phyloP scores from a whole-genome alignment of 345 rosid genomes.

The Rhizophora mangle region DNA sequence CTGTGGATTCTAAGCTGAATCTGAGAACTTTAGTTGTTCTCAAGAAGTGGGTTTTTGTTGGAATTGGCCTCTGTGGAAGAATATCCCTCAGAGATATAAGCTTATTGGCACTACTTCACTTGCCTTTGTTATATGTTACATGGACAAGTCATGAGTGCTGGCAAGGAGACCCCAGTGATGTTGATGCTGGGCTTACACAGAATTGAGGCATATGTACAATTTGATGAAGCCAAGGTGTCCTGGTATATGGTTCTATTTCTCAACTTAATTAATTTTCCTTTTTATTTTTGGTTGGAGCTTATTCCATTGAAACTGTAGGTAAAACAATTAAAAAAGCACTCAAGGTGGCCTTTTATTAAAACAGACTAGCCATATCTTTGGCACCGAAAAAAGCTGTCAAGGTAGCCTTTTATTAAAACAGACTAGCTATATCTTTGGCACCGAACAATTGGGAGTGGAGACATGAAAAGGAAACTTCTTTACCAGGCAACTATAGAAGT shows the following conservation, averaged over 20 bases:
- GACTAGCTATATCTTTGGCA: constrained; percentile 76
- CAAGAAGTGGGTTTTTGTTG: constrained; percentile 45
- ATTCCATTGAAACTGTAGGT: constrained; percentile 41
- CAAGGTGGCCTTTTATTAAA: constrained; percentile 76
- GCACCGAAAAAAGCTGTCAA: constrained; percentile 47
- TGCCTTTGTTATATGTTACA: constrained; percentile 86
- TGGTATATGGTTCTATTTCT: background rate
- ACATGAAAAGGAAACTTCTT: constrained; percentile 89
- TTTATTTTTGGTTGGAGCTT: background rate
- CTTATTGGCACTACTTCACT: constrained; percentile 83
- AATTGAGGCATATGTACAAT: constrained; percentile 57
- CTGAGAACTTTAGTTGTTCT: constrained; percentile 6
- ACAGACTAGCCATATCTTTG: constrained; percentile 71
- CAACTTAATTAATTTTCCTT: background rate
- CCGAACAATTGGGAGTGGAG: constrained; percentile 97
- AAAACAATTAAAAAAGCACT: constrained; percentile 58
- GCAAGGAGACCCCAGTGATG: constrained; percentile 62
- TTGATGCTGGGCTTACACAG: constrained; percentile 52
- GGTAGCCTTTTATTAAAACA: constrained; percentile 79
- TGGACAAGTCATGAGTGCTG: constrained; percentile 73
- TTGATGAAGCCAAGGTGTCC: constrained; percentile 65
- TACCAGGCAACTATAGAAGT: constrained; percentile 55
- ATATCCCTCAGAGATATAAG: constrained; percentile 65
- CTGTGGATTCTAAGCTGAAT: constrained; percentile 22
- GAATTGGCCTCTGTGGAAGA: constrained; percentile 29